Conservation (phyloP, 2,329 filamentous ascomycete genomes). For the Aspergillus sp. region DNA sequence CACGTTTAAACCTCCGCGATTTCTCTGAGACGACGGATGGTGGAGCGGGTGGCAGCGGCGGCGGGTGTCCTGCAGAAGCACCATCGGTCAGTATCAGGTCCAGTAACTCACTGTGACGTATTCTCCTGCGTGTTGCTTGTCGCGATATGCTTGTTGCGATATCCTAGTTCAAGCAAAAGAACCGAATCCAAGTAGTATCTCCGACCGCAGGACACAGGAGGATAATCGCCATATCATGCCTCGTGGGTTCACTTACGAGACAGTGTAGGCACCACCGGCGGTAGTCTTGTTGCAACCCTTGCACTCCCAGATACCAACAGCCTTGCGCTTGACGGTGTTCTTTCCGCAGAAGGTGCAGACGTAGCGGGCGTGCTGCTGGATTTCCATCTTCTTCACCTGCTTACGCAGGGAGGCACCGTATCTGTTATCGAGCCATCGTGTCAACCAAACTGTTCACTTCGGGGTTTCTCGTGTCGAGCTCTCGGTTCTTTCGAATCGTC, state of each 20-base stretch:
- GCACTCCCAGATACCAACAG: slow-evolving; percentile 97
- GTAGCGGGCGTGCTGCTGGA: slow-evolving; percentile 96
- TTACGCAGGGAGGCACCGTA: slow-evolving; percentile 99
- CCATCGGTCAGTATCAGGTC: not conserved
- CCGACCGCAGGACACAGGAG: too few relatives aligned
- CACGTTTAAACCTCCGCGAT: slow-evolving; percentile 72
- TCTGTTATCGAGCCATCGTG: slow-evolving; percentile 43
- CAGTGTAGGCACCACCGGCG: slow-evolving; percentile 87
- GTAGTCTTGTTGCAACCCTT: slow-evolving; percentile 89
- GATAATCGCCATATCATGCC: not conserved
- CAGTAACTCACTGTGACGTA: not conserved
- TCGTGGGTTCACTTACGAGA: slow-evolving; percentile 67
- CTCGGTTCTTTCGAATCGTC: slow-evolving; percentile 8
- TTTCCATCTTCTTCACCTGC: slow-evolving; percentile 99
- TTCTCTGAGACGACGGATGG: slow-evolving; percentile 93
- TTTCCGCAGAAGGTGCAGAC: slow-evolving; percentile 99
- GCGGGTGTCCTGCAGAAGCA: slow-evolving; percentile 65
- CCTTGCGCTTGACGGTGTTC: slow-evolving; percentile 82
- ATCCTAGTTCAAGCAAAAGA: too few relatives aligned
- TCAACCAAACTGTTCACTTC: slow-evolving; percentile 13
- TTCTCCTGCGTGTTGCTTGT: too few relatives aligned
- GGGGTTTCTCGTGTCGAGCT: slow-evolving; percentile 11
- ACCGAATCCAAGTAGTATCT: too few relatives aligned
- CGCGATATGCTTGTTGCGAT: too few relatives aligned
- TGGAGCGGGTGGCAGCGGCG: slow-evolving; percentile 89